phyloP scores from a whole-genome alignment of 2,329 filamentous ascomycete genomes.

The Xylogone sp. region DNA sequence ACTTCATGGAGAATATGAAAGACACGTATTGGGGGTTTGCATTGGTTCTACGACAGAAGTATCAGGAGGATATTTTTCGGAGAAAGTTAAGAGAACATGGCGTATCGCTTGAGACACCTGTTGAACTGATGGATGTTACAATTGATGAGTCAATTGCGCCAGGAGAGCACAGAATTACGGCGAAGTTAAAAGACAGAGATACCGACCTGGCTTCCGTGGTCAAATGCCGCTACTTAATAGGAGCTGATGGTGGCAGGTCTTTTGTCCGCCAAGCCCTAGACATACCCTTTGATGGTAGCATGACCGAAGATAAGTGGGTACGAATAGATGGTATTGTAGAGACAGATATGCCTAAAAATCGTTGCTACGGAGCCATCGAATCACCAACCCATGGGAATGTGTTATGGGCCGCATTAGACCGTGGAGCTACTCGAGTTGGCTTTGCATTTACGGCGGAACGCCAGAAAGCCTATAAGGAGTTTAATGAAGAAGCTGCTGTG shows the following conservation, averaged over 20 bases:
- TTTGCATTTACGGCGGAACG: slow-evolving; percentile 44
- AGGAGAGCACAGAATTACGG: slow-evolving; percentile 18
- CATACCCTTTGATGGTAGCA: slow-evolving; percentile 46
- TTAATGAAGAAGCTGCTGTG: slow-evolving; percentile 49
- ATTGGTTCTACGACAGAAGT: slow-evolving; percentile 52
- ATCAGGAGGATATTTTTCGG: slow-evolving; percentile 50
- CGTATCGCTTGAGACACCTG: slow-evolving; percentile 13
- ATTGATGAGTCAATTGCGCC: slow-evolving; percentile 14
- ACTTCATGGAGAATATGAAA: slow-evolving; percentile 49
- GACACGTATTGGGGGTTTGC: slow-evolving; percentile 49
- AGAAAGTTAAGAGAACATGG: slow-evolving; percentile 28
- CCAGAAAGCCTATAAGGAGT: slow-evolving; percentile 31
- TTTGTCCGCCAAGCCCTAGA: slow-evolving; percentile 41
- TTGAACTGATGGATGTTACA: slow-evolving; percentile 14
- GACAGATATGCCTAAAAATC: slow-evolving; percentile 38
- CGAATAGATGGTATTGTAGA: slow-evolving; percentile 42
- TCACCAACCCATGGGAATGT: slow-evolving; percentile 50
- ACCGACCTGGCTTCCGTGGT: slow-evolving; percentile 27
- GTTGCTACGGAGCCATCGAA: slow-evolving; percentile 47
- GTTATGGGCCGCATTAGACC: slow-evolving; percentile 50
- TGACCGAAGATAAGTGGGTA: slow-evolving; percentile 49
- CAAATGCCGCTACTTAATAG: slow-evolving; percentile 44
- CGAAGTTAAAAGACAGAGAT: slow-evolving; percentile 9
- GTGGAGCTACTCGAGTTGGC: slow-evolving; percentile 49
- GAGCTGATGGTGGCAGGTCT: slow-evolving; percentile 47